Base-by-base conservation (phyloP, 306 rosid genomes). In the Morella rubra region DNA sequence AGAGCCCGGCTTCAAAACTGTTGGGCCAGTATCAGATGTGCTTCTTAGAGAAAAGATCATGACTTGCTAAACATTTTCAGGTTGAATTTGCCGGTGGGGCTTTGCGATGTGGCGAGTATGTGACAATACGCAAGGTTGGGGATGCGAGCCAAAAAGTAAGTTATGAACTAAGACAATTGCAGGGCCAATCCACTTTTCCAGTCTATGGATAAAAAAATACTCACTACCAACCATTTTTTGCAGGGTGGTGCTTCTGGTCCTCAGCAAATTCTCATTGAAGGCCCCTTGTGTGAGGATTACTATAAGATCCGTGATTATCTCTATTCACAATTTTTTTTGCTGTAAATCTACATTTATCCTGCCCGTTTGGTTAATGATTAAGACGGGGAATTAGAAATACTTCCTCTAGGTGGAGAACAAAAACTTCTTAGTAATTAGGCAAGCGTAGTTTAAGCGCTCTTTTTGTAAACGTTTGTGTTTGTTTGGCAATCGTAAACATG, bases 201-300 rank as follows among this genome's bases (percentile, higher is more conserved):
- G 41, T 75, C 52, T 71, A 61, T 67, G 4, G 47, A 74, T 64
- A 56, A 42, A 77, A 74, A 58, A 66, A 71, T 74, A 84, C 72
- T 69, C 18, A 12, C 45, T 59, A 50, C 9, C 4, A 44, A 60
- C 46, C 22, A 60, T 64, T 15, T 64, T 67, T n/a, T 68, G 79
- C 50, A 95, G 97, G 97, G 93, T 72, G 93, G 92, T 55, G 96
- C 91, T 82, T 85, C 96, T 76, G 92, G 97, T 60, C 85, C 96
- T 32, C 99, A 90, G 81, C 97, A 95, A 87, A 85, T 95, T 49
- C 88, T 95, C 53, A 95, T 95, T 24, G 97, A 92, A 84, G 99
- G 97, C 60, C 96, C 97, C 10, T 81, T 93, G 16, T 92, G 97
- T 49, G 99, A 90, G 76, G 97, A 95, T 73, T 95, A 88, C 79